phyloP scores from a whole-genome alignment of 2,329 filamentous ascomycete genomes.

The Colletotrichum cereale region DNA sequence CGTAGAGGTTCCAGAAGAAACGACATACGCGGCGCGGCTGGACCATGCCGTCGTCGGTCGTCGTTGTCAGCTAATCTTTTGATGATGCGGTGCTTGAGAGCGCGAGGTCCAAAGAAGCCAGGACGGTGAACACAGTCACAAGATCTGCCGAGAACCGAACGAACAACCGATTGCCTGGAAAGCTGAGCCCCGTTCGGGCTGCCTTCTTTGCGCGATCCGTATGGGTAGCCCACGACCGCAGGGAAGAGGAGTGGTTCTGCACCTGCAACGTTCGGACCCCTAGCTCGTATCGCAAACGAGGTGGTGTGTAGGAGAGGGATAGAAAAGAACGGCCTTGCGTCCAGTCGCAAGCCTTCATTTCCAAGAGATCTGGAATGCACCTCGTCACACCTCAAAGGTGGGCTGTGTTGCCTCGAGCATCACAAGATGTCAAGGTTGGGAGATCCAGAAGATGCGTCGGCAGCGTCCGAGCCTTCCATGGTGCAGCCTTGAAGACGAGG shows the following conservation, averaged over 20 bases:
- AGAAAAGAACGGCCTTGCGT: conserved; percentile 5
- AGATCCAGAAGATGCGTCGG: conserved; percentile 8
- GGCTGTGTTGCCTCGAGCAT: conserved; percentile 24
- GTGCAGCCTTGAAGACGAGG: background rate
- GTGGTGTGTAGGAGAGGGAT: conserved; percentile 24
- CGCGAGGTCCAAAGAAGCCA: background rate
- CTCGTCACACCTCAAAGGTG: conserved; percentile 16
- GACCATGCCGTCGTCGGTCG: conserved; percentile 22
- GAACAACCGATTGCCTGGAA: background rate
- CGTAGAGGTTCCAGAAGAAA: background rate
- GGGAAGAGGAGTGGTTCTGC: conserved; percentile 9
- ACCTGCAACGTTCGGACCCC: conserved; percentile 29
- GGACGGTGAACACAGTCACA: conserved; percentile 8
- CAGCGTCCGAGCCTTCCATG: conserved; percentile 19
- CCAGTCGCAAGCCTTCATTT: conserved; percentile 7
- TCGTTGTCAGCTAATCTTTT: conserved; percentile 7
- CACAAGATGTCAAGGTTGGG: conserved; percentile 23
- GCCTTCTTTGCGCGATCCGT: conserved; percentile 4
- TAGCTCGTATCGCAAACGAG: conserved; percentile 21
- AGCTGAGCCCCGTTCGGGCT: background rate
- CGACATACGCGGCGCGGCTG: conserved; percentile 7
- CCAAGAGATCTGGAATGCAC: conserved; percentile 15
- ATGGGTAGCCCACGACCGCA: conserved; percentile 16
- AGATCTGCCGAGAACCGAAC: conserved; percentile 15
- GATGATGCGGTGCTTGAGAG: conserved; percentile 3